Percentiles rank a stretch among this genome's conserved stretches.
Evolutionary conservation across 768 basidiomycete species (phyloP).

Genomic region (Leccinum aurantiacum): DNA sequence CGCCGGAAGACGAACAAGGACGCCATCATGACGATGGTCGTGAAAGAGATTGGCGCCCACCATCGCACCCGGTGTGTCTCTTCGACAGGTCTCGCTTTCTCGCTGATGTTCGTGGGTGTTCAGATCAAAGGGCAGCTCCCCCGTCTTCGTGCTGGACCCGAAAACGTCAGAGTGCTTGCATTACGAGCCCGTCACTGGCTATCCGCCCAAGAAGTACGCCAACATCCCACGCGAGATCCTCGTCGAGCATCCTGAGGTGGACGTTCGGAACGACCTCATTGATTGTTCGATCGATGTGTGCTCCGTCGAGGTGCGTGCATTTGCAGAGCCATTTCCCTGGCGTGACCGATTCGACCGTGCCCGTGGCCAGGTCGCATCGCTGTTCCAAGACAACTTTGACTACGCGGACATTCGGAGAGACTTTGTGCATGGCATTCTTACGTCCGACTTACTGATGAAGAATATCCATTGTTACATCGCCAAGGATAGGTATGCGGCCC

Average conservation of each 20-base stretch:
- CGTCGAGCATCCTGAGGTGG: constrained; percentile 70
- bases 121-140: constrained; percentile 71
- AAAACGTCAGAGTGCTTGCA: constrained; percentile 80
- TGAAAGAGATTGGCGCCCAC: constrained; percentile 69
- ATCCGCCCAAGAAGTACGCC: constrained; percentile 60
- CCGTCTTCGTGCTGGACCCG: constrained; percentile 76
- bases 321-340: background rate
- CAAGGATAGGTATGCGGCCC: constrained; percentile 89
- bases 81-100: background rate
- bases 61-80: constrained; percentile 70
- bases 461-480: constrained; percentile 90
- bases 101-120: constrained; percentile 2
- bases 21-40: constrained; percentile 95
- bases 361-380: constrained; percentile 72
- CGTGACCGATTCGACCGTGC: constrained; percentile 1
- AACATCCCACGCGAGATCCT: constrained; percentile 80
- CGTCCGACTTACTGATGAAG: constrained; percentile 92
- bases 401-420: constrained; percentile 89
- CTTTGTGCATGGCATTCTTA: constrained; percentile 92
- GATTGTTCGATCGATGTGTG: constrained; percentile 92
- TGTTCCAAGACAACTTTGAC: constrained; percentile 99
- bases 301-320: constrained; percentile 74
- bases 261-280: constrained; percentile 84
- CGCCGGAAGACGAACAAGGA: constrained; percentile 85
- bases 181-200: constrained; percentile 74